Base-by-base conservation (phyloP, 2,329 filamentous ascomycete genomes). In the Fusarium euwallaceae region DNA sequence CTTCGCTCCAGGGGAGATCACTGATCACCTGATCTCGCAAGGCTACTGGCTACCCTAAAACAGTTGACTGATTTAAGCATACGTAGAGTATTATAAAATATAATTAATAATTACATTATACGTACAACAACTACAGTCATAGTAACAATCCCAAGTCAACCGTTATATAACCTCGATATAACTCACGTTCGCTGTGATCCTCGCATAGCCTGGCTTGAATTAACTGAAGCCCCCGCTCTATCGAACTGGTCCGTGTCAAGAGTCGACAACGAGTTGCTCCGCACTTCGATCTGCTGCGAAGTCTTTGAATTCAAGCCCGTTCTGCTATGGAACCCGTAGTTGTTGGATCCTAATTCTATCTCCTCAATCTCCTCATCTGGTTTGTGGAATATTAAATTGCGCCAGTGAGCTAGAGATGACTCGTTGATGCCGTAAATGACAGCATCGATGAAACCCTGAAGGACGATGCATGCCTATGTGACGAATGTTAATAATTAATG, bases 391-490 rank as follows among this genome's bases (percentile, higher is more conserved):
- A 66, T 11, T 6, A 66, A 51, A 20, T 66, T 60, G 14, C 51
- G 59, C 59, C 59, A 67, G 20, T 43, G 36, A 20, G 59, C 55
- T 9, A 58, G 27, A 48, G 36, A 67, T 37, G 37, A 61, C 34
- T 67, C 59, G 29, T 59, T 67, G 45, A 59, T 32, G 37, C 65
- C 65, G 20, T 67, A 67, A 22, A 67, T 67, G n/a, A 59, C 41
- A 27, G 65, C 48, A 34, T 67, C 65, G 32, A 67, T n/a, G 27
- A 62, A 53, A 8, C 65, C 65, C 41, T 67, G 65, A 37, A 63
- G 36, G 29, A 67, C 65, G 11, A 67, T 58, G 37, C 65, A 67
- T 51, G 45, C 41, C 65, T 67, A 29, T 53, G 48, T 29, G 8
- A 22, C 6, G 24, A 24, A 55, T 39, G 14, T 67, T 62, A 62